Percentiles rank a stretch among this genome's conserved stretches.
Evolutionary conservation across 768 basidiomycete species (phyloP).

Genomic region (Agaricus subrufescens): DNA sequence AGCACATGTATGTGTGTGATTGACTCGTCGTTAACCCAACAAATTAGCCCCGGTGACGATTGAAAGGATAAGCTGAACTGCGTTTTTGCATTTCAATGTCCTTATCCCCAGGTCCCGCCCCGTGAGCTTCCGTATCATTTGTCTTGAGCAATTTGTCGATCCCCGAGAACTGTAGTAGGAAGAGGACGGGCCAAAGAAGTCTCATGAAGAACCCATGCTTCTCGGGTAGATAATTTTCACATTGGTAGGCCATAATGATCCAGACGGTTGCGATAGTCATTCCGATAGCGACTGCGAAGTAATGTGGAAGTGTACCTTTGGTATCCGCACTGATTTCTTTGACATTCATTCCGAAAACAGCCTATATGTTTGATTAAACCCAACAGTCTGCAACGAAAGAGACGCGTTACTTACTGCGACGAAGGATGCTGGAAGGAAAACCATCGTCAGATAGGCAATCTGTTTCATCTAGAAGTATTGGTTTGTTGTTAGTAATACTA

Average conservation of each 20-base stretch:
- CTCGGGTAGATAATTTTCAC: conserved; percentile 29
- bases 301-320: conserved; percentile 36
- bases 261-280: conserved; percentile 50
- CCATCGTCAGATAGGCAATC: conserved; percentile 43
- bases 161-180: conserved; percentile 7
- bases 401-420: conserved; percentile 22
- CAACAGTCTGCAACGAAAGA: not conserved
- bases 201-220: conserved; percentile 24
- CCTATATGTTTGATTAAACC: conserved; percentile 15
- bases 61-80: too few relatives aligned
- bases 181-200: conserved; percentile 30
- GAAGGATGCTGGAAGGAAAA: conserved; percentile 44
- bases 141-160: not conserved
- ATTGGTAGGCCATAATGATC: conserved; percentile 52
- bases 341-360: conserved; percentile 36
- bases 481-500: not conserved
- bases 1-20: too few relatives aligned
- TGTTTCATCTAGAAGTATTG: conserved; percentile 26
- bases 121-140: not conserved
- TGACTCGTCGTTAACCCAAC: too few relatives aligned
- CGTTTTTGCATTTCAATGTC: too few relatives aligned
- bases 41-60: too few relatives aligned
- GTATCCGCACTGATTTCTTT: conserved; percentile 31
- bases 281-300: conserved; percentile 35
- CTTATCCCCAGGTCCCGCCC: not conserved